Base-by-base conservation (phyloP, 2,329 filamentous ascomycete genomes). In the Ophiostoma perfectum region DNA sequence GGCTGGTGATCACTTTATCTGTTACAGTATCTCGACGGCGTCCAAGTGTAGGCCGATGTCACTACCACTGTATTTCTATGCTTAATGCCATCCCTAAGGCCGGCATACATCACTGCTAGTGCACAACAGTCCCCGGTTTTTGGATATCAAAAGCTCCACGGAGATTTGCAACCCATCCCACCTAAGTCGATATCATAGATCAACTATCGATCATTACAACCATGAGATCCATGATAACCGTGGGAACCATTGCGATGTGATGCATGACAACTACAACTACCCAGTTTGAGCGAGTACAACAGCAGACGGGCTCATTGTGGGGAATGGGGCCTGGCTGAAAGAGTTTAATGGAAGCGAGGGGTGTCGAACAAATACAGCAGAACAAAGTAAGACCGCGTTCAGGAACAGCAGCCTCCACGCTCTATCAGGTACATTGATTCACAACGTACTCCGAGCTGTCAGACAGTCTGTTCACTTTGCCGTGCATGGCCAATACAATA, bases 61-160 rank as follows among this genome's bases (percentile, higher is more conserved):
- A 27, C 49, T 27, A 55, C 49, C 49, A 55, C 49, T 55, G 49
- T 55, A 55, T 55, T 27, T 55, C 18, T 18, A 36, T 55, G 27
- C 27, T 27, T 55, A 27, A 27, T 27, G 27, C 49, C 18, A 55
- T 27, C 18, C 49, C 49, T 55, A 55, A 55, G 49, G 14, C 9
- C 18, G 49, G 49, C 49, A 55, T 55, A n/a, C n/a, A 55, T 27
- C 27, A 18, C 49, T 12, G 14, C 49, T 55, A 55, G n/a, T 55
- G 49, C 49, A 18, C 49, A 18, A 14, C n/a, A 11, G n/a, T 27
- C 8, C 49, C n/a, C 49, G 49, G 5, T 55, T 36, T 55, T 55
- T 18, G 49, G 58, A 42, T 63, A 44, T 63, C 60, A 63, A 63
- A 63, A 63, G 38, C 60, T 63, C 60, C 60, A 63, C 60, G 60